phyloP scores from a whole-genome alignment of 1,284 basidiomycete genomes.

The Somion occarium region DNA sequence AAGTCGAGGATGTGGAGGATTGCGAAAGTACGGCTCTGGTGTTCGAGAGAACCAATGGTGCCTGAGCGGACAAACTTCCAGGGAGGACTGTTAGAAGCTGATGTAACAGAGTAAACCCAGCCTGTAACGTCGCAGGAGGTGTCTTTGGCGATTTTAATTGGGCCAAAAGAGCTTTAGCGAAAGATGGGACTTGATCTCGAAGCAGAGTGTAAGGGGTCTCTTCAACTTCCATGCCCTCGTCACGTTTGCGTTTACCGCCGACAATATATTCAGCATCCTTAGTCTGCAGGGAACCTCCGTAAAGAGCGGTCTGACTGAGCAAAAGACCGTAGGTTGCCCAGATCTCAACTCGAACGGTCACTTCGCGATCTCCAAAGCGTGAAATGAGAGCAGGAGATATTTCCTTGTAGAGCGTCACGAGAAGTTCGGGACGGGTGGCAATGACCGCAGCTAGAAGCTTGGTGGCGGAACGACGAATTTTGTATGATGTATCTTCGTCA shows the following conservation, averaged over 20 bases:
- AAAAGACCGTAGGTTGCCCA: slow-evolving; percentile 83
- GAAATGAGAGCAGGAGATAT: slow-evolving; percentile 87
- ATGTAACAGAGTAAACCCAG: slow-evolving; percentile 78
- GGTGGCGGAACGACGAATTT: slow-evolving; percentile 90
- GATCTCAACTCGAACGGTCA: slow-evolving; percentile 92
- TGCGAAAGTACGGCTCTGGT: slow-evolving; percentile 62
- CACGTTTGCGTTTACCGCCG: slow-evolving; percentile 76
- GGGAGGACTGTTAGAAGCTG: slow-evolving; percentile 77
- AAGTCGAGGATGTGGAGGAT: slow-evolving; percentile 61
- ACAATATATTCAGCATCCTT: slow-evolving; percentile 46
- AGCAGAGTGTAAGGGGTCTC: slow-evolving; percentile 73
- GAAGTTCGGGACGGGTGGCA: slow-evolving; percentile 82
- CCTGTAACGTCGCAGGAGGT: slow-evolving; percentile 73
- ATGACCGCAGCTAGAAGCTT: slow-evolving; percentile 86
- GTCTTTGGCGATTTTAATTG: slow-evolving; percentile 84
- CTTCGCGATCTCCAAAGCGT: slow-evolving; percentile 92
- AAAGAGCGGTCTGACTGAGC: slow-evolving; percentile 79
- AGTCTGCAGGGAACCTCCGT: slow-evolving; percentile 53
- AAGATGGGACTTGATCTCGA: slow-evolving; percentile 66
- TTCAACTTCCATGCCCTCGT: slow-evolving; percentile 74
- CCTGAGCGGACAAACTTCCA: slow-evolving; percentile 76
- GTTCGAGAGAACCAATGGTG: slow-evolving; percentile 55
- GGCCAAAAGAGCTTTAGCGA: slow-evolving; percentile 80
- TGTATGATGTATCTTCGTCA: slow-evolving; percentile 99
- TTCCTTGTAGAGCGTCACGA: slow-evolving; percentile 74